phyloP scores from a whole-genome alignment of 2,329 filamentous ascomycete species.

The Claviceps monticola region DNA sequence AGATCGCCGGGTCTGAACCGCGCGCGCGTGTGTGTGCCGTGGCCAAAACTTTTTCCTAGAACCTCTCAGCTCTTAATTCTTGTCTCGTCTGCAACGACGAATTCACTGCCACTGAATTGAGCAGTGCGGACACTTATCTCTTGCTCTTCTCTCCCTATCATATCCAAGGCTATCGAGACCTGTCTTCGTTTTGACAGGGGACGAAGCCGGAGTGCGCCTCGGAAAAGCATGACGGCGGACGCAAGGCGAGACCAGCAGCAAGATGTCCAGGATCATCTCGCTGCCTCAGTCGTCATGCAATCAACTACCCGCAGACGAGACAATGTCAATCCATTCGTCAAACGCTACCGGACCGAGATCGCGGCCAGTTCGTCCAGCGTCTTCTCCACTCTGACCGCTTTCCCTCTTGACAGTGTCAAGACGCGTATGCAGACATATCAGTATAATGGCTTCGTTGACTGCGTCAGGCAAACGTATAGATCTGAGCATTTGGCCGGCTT shows the following conservation, averaged over 20 bases:
- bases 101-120: too few species aligned
- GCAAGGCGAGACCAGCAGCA: slow-evolving; percentile 20
- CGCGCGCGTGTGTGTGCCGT: slow-evolving; percentile 6
- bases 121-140: not conserved
- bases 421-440: slow-evolving; percentile 82
- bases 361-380: slow-evolving; percentile 65
- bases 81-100: not conserved
- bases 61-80: not conserved
- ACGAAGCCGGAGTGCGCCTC: too few species aligned
- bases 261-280: slow-evolving; percentile 22
- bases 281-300: slow-evolving; percentile 17
- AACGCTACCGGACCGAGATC: slow-evolving; percentile 68
- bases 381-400: slow-evolving; percentile 66
- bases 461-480: slow-evolving; percentile 60
- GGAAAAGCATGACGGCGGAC: slow-evolving; percentile 23
- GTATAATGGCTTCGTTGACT: slow-evolving; percentile 60
- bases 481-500: slow-evolving; percentile 62
- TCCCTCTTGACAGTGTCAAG: slow-evolving; percentile 80
- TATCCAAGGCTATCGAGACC: too few species aligned
- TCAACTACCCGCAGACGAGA: slow-evolving; percentile 11
- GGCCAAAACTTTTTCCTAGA: not conserved
- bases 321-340: slow-evolving; percentile 38
- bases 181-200: too few species aligned
- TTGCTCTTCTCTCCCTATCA: not conserved
- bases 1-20: slow-evolving; percentile 8